phyloP scores from a whole-genome alignment of 192 early-diverging fungal species.

The Jimgerdemannia lactiflua region DNA sequence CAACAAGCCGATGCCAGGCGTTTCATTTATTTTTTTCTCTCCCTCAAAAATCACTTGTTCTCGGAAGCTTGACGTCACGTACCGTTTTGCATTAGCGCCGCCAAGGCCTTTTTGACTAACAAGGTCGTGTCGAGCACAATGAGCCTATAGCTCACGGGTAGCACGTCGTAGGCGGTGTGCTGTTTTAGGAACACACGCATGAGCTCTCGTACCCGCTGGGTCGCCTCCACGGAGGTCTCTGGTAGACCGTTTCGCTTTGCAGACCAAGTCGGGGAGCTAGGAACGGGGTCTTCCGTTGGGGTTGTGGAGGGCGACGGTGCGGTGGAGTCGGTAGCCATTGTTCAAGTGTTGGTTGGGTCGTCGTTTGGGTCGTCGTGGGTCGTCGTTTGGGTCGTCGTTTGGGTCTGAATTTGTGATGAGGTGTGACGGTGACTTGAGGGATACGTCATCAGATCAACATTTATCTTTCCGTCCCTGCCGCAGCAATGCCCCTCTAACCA shows the following conservation, averaged over 20 bases:
- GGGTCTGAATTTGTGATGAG: no score
- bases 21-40: no score
- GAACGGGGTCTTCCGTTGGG: background rate
- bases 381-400: no score
- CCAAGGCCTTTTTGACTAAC: constrained; percentile 89
- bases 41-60: no score
- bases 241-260: background rate
- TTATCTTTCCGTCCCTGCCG: no score
- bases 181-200: constrained; percentile 65
- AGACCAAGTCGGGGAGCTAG: background rate
- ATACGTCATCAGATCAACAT: no score
- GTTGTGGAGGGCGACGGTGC: background rate
- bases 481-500: no score
- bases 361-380: no score
- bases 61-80: constrained; percentile 14
- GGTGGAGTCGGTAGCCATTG: background rate
- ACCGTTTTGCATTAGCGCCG: constrained; percentile 94
- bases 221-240: background rate
- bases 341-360: background rate
- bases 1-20: no score
- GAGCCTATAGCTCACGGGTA: constrained; percentile 86
- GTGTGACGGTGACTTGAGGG: no score
- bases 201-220: background rate
- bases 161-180: constrained; percentile 87
- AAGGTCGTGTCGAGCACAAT: constrained; percentile 91